Evolutionary conservation across 2,329 filamentous ascomycete species (phyloP).

Genomic region (Trichophyton mentagrophytes): DNA sequence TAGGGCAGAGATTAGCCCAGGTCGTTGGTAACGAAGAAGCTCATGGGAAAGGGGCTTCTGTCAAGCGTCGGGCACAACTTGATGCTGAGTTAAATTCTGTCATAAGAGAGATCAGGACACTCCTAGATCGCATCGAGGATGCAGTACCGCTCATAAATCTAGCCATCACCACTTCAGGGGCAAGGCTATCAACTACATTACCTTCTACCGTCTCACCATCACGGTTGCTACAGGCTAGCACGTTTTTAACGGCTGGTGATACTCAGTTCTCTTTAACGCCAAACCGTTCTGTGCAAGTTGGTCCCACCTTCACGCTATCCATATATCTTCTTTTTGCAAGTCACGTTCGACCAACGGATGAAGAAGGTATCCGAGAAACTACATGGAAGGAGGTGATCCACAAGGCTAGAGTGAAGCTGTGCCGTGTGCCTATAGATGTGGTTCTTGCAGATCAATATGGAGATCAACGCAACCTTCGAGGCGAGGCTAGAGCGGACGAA

Average conservation of each 20-base stretch:
- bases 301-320: constrained; percentile 72
- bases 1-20: constrained; percentile 62
- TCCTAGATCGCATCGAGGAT: constrained; percentile 73
- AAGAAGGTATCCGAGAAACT: constrained; percentile 49
- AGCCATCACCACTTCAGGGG: constrained; percentile 86
- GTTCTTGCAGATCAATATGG: constrained; percentile 21
- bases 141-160: constrained; percentile 85
- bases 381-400: constrained; percentile 96
- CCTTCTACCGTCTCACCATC: constrained; percentile 80
- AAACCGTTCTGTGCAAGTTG: constrained; percentile 60
- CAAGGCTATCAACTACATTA: constrained; percentile 66
- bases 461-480: constrained; percentile 18
- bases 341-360: constrained; percentile 49
- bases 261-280: constrained; percentile 61
- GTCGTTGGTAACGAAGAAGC: constrained; percentile 49
- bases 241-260: constrained; percentile 76
- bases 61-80: constrained; percentile 42
- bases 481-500: constrained; percentile 41
- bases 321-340: constrained; percentile 91
- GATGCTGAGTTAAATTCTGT: constrained; percentile 56
- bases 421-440: constrained; percentile 52
- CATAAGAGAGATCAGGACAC: constrained; percentile 57
- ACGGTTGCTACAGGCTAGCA: constrained; percentile 80
- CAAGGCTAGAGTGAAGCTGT: constrained; percentile 73
- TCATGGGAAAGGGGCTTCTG: constrained; percentile 21